phyloP scores from a whole-genome alignment of 148 eudicot species.

The Chenopodium formosanum region DNA sequence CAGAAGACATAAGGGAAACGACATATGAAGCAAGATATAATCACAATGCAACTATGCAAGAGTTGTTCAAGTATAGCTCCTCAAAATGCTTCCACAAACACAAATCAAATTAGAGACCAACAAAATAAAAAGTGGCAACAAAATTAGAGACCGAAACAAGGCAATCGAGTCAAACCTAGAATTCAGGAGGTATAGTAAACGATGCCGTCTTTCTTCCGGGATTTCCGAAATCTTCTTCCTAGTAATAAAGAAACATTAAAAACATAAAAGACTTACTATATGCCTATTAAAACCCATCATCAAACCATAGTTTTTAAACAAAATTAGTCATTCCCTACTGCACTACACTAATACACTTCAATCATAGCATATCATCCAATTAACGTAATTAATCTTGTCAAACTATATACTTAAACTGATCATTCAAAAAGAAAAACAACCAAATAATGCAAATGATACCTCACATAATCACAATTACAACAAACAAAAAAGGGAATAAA shows the following conservation, averaged over 20 bases:
- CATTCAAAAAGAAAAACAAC: too few species aligned
- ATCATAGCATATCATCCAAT: not conserved
- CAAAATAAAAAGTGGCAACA: slow-evolving; percentile 6
- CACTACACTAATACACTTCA: not conserved
- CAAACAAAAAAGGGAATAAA: not conserved
- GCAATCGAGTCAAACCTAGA: slow-evolving; percentile 42
- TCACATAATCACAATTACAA: not conserved
- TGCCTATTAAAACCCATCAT: not conserved
- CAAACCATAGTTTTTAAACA: not conserved
- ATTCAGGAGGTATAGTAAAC: slow-evolving; percentile 52
- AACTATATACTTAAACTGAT: slow-evolving; percentile 3
- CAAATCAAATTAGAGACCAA: not conserved
- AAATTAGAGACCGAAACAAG: not conserved
- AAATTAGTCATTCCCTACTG: not conserved
- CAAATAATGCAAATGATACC: too few species aligned
- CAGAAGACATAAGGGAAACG: not conserved
- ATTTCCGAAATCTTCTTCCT: slow-evolving; percentile 82
- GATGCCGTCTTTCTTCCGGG: slow-evolving; percentile 72
- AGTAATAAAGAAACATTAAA: slow-evolving; percentile 4
- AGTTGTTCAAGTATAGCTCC: not conserved
- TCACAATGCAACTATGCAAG: not conserved
- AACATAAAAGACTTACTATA: not conserved
- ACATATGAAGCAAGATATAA: not conserved
- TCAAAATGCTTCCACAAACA: not conserved
- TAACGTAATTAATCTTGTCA: not conserved